phyloP scores from a whole-genome alignment of 2,329 filamentous ascomycete genomes.

The Aspergillus sp. region DNA sequence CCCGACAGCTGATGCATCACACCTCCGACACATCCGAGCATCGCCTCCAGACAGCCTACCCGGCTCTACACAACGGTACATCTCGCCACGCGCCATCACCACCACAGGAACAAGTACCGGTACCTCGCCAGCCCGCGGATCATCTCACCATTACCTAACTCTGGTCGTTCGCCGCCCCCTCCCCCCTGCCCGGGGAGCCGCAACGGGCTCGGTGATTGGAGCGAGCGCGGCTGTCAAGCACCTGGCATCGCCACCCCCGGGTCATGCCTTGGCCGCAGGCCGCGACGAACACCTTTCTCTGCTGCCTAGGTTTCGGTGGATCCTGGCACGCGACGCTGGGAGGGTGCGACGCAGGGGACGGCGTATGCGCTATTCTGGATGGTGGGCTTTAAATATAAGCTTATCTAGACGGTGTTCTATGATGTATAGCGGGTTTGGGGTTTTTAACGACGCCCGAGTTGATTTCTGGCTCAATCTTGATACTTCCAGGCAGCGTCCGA shows the following conservation, averaged over 20 bases:
- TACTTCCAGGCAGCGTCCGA: too few relatives aligned
- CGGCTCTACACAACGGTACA: neutral
- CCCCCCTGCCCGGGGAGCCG: neutral
- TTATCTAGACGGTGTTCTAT: constrained; percentile 12
- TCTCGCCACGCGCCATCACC: neutral
- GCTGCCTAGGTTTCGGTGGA: constrained; percentile 18
- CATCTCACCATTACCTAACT: constrained; percentile 5
- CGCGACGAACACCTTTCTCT: neutral
- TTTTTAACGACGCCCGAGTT: too few relatives aligned
- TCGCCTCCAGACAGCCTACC: neutral
- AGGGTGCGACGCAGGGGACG: constrained; percentile 2
- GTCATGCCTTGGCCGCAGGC: neutral
- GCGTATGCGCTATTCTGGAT: neutral
- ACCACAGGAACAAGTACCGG: constrained; percentile 6
- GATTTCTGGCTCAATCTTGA: too few relatives aligned
- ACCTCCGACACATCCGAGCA: too few relatives aligned
- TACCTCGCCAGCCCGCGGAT: constrained; percentile 1
- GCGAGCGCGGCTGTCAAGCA: neutral
- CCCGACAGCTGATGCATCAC: too few relatives aligned
- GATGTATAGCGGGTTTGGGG: neutral
- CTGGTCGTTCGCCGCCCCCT: neutral
- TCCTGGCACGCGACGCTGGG: constrained; percentile 3
- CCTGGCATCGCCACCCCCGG: constrained; percentile 6
- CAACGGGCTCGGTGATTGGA: constrained; percentile 6
- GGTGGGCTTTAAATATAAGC: constrained; percentile 16